Evolutionary conservation across 495 filamentous ascomycete genomes (phyloP), one percentile per base, ranked within the genome.

Genomic region (Xylaria castorea): DNA sequence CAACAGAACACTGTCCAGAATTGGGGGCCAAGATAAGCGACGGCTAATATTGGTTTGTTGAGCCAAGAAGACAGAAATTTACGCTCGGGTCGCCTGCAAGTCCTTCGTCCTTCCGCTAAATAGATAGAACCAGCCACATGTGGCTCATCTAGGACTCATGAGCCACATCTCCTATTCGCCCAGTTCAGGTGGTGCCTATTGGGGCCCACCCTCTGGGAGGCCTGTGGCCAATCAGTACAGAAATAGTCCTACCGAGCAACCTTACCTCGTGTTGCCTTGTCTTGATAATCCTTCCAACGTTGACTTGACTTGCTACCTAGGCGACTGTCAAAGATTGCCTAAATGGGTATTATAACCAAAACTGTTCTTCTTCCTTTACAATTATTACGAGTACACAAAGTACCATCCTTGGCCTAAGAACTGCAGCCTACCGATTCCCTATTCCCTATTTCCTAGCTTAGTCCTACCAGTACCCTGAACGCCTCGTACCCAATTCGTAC

Each of bases 231-330:
- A 63, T 71, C 60, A 50, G n/a, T 5, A 25, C 60, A n/a, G 34
- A 68, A 18, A 14, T 9, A 57, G 66, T 57, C 66, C 66, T 64
- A 71, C 44, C 12, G 1, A 53, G 6, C 38, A 61, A 69, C 67
- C 67, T 60, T 53, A 61, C 51, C 25, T 69, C 66, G 50, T 69
- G 18, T 61, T 69, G 67, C 67, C 67, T 69, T 30, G 40, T 22
- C 53, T 60, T 6, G 16, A 68, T 40, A 46, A 22, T 38, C n/a
- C 53, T 40, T 46, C 46, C n/a, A 46, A 44, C 18, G 27, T 71
- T 14, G 14, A 58, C 50, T 48, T 32, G 40, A 34, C 51, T 60
- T 60, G 18, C 34, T 42, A n/a, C n/a, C n/a, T n/a, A 61, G 53
- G 51, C 53, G 67, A 14, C 67, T 44, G 48, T n/a, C 22, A 34